A percentile compares a stretch with the other conserved stretches of the same genome.
Conservation (phyloP, 2,329 filamentous ascomycete genomes). For the Plectosphaerella sp. region DNA sequence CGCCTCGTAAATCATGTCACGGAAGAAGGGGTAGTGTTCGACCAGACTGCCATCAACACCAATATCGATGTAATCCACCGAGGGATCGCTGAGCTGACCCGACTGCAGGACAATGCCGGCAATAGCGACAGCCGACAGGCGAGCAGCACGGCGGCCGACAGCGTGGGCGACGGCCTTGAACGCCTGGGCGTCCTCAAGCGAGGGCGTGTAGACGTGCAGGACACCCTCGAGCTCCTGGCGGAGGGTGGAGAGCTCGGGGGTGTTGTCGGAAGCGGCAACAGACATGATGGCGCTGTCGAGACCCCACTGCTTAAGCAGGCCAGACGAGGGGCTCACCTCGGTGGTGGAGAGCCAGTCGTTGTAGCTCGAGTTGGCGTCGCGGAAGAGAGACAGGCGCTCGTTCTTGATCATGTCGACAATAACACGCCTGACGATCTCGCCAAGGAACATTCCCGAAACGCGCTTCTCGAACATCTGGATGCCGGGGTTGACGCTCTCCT, state of each 20-base stretch:
- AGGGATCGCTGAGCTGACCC: conserved; percentile 59
- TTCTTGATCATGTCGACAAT: conserved; percentile 70
- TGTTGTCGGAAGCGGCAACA: conserved; percentile 76
- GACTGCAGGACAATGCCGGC: conserved; percentile 80
- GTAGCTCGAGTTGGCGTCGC: conserved; percentile 65
- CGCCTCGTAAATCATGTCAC: conserved; percentile 81
- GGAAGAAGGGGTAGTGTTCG: conserved; percentile 92
- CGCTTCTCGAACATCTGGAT: conserved; percentile 99
- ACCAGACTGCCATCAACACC: conserved; percentile 93
- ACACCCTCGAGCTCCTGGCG: conserved; percentile 74
- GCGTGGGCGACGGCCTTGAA: conserved; percentile 81
- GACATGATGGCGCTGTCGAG: conserved; percentile 90
- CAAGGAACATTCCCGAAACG: conserved; percentile 96
- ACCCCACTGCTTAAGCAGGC: conserved; percentile 77
- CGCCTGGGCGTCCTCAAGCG: conserved; percentile 78
- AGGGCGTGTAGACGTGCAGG: conserved; percentile 71
- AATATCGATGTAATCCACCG: conserved; percentile 75
- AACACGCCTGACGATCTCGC: conserved; percentile 81
- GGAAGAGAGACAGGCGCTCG: conserved; percentile 66
- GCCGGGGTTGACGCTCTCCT: conserved; percentile 80
- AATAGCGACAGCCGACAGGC: conserved; percentile 83
- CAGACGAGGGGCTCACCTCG: conserved; percentile 58
- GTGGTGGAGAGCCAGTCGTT: conserved; percentile 70
- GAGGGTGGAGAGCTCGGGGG: conserved; percentile 64
- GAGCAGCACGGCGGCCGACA: conserved; percentile 82